Conservation (phyloP, 83 land plant species). For the Thuja plicata region DNA sequence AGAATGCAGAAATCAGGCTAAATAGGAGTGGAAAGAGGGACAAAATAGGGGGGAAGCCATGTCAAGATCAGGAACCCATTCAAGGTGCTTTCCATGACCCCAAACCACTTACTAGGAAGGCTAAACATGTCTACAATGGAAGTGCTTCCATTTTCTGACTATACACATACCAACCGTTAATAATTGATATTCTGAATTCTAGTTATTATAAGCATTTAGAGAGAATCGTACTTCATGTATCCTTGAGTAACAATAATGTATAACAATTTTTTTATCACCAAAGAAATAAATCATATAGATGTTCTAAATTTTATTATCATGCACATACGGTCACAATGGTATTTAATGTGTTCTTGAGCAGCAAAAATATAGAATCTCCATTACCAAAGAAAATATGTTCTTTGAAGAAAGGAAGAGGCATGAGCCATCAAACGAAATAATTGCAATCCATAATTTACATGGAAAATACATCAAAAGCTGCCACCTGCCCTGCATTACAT, state of each 20-base stretch:
- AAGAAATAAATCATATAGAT: neutral
- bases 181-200: no score
- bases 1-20: no score
- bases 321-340: neutral
- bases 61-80: no score
- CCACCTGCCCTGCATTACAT: conserved; percentile 88
- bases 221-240: neutral
- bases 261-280: neutral
- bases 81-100: no score
- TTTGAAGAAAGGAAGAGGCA: neutral
- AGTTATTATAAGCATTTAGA: no score
- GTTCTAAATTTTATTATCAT: neutral
- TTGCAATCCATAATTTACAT: neutral
- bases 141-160: no score
- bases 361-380: neutral
- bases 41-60: no score
- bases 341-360: neutral
- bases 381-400: neutral
- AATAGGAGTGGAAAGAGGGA: no score
- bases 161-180: neutral
- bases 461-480: conserved; percentile 84
- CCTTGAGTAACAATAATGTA: neutral
- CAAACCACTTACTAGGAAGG: no score
- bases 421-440: neutral
- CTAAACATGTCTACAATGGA: no score